These are phyloP conservation scores for Usnea hakonensis DNA, from an alignment of 495 filamentous ascomycete genomes.

Conservation along the genomic window DNA sequence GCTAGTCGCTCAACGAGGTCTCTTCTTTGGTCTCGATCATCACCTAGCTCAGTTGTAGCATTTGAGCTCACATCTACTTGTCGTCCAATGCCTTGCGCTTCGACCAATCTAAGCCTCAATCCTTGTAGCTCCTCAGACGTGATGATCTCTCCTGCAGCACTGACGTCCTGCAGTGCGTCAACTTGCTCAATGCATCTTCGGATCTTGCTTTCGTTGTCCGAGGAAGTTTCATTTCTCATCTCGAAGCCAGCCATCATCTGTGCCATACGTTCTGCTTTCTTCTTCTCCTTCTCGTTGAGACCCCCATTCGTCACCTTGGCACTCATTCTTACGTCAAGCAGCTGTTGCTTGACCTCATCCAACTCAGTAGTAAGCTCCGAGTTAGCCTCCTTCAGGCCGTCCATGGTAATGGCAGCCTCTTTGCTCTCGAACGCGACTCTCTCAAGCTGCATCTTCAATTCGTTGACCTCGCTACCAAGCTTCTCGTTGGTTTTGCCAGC, in stretches of 20 bases:
- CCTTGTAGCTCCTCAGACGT: constrained; percentile 72
- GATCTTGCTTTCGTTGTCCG: constrained; percentile 79
- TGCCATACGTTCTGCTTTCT: constrained; percentile 97
- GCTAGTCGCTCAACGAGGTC: constrained; percentile 66
- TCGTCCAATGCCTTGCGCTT: constrained; percentile 85
- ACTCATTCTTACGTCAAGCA: constrained; percentile 89
- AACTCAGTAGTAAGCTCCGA: constrained; percentile 82
- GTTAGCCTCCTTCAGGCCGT: constrained; percentile 92
- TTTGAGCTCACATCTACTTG: constrained; percentile 82
- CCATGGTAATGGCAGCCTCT: constrained; percentile 95
- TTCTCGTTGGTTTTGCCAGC: constrained; percentile 82
- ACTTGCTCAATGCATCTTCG: constrained; percentile 72
- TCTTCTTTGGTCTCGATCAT: constrained; percentile 55
- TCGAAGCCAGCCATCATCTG: constrained; percentile 99
- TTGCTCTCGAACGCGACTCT: constrained; percentile 92
- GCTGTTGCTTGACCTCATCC: constrained; percentile 93
- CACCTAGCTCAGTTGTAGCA: constrained; percentile 53
- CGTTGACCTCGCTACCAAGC: constrained; percentile 74
- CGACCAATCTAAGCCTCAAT: constrained; percentile 67
- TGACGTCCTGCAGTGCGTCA: constrained; percentile 68
- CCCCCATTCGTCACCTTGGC: constrained; percentile 85
- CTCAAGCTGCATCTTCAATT: constrained; percentile 91
- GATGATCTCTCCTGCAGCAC: constrained; percentile 66
- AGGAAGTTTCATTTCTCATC: constrained; percentile 80
- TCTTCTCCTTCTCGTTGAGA: constrained; percentile 93